These are phyloP conservation scores for Russula earlei DNA, from an alignment of 768 basidiomycete species.

Conservation along the genomic window DNA sequence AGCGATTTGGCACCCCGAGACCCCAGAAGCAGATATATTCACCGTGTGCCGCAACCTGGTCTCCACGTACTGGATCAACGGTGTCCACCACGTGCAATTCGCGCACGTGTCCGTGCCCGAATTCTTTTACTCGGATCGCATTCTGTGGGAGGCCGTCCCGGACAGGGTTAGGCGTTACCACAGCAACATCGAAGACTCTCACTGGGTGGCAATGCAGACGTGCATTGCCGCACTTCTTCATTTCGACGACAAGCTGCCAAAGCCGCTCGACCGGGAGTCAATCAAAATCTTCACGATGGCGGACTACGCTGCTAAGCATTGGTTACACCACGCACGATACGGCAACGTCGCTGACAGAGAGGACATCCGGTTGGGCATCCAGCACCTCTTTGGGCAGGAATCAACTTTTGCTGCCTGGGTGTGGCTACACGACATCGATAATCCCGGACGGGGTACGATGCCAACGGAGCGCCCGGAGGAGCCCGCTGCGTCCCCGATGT, in stretches of 20 bases:
- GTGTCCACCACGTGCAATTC: background rate
- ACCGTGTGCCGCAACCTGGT: slow-evolving; percentile 11
- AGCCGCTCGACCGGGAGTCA: background rate
- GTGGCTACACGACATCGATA: slow-evolving; percentile 10
- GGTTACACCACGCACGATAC: background rate
- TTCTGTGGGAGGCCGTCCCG: background rate
- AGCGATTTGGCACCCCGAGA: slow-evolving; percentile 15
- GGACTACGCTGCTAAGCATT: slow-evolving; percentile 5
- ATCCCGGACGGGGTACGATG: slow-evolving; percentile 1
- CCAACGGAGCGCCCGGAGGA: background rate
- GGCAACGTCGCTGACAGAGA: background rate
- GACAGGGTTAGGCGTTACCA: slow-evolving; percentile 1
- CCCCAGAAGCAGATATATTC: slow-evolving; percentile 8
- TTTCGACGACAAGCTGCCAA: slow-evolving; percentile 1
- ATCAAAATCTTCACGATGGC: slow-evolving; percentile 12
- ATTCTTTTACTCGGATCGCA: slow-evolving; percentile 3
- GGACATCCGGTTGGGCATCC: slow-evolving; percentile 8
- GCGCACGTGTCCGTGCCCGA: slow-evolving; percentile 4
- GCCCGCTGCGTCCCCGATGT: background rate
- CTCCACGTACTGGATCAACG: slow-evolving; percentile 1
- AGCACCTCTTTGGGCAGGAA: slow-evolving; percentile 7
- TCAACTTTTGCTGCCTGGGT: slow-evolving; percentile 3
- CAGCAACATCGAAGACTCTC: background rate
- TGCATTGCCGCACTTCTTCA: slow-evolving; percentile 10
- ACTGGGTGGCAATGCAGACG: slow-evolving; percentile 2